phyloP scores from a whole-genome alignment of 805 yeast genomes.

The Metschnikowia matae region DNA sequence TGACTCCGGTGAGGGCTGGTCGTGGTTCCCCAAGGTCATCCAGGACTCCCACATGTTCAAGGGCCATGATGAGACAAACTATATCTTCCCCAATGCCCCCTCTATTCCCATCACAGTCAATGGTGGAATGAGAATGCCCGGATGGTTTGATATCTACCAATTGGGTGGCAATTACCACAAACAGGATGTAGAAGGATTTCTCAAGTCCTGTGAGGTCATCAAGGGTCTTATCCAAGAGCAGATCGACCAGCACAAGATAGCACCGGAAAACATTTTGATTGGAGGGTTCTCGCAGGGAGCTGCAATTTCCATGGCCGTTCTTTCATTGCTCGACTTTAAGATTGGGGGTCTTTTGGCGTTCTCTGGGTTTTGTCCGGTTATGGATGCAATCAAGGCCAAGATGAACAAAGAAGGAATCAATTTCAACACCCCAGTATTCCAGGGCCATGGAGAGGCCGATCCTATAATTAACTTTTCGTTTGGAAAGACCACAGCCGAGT shows the following conservation, averaged over 20 bases:
- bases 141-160: constrained; percentile 79
- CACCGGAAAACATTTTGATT: constrained; percentile 66
- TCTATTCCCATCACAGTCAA: constrained; percentile 61
- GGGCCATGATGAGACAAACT: constrained; percentile 50
- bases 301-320: constrained; percentile 64
- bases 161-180: constrained; percentile 45
- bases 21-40: constrained; percentile 67
- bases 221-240: constrained; percentile 49
- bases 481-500: constrained; percentile 41
- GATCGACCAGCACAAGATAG: constrained; percentile 46
- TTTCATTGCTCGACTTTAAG: constrained; percentile 50
- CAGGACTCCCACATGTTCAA: constrained; percentile 41
- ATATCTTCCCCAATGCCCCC: constrained; percentile 92
- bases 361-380: constrained; percentile 66
- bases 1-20: constrained; percentile 88
- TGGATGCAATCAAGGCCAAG: constrained; percentile 14
- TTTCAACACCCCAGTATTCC: constrained; percentile 68
- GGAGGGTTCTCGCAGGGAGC: constrained; percentile 98
- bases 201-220: constrained; percentile 45
- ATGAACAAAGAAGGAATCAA: constrained; percentile 37
- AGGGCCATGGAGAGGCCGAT: constrained; percentile 84
- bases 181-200: constrained; percentile 54
- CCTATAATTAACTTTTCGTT: constrained; percentile 49
- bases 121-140: constrained; percentile 65
- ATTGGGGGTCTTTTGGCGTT: constrained; percentile 75